Percentiles rank a stretch among this genome's conserved stretches.
phyloP scores from a whole-genome alignment of 169 alveolate genomes.

The Eimeria praecox region DNA sequence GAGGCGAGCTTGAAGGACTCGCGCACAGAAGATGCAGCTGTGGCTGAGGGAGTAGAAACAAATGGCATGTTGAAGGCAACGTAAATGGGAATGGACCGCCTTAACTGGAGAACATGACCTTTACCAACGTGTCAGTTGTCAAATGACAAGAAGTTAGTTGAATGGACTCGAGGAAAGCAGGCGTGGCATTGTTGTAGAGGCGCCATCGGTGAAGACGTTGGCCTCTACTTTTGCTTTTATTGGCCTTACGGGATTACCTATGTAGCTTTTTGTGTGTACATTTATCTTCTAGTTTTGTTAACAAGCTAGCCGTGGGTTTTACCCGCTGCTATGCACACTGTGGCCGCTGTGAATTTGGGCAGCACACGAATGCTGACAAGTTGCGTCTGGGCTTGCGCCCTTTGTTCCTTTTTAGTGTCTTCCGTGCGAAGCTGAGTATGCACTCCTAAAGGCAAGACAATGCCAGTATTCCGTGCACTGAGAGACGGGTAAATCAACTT shows the following conservation, averaged over 20 bases:
- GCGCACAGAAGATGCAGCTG: neutral
- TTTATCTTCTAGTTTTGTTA: neutral
- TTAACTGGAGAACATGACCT: neutral
- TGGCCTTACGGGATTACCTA: neutral
- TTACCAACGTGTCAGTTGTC: neutral
- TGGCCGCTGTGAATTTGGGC: neutral
- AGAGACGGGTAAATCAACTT: neutral
- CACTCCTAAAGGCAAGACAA: neutral
- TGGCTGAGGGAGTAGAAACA: conserved; percentile 36
- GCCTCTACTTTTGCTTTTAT: neutral
- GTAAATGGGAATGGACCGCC: neutral
- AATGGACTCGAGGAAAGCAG: neutral
- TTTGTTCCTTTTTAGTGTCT: neutral
- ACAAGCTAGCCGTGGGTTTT: neutral
- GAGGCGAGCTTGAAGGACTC: neutral
- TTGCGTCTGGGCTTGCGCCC: neutral
- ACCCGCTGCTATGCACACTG: neutral
- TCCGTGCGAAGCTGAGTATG: neutral
- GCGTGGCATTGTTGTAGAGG: neutral
- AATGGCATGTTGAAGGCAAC: conserved; percentile 6
- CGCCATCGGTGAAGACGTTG: neutral
- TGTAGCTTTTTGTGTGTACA: neutral
- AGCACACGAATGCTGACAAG: neutral
- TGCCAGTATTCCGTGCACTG: neutral
- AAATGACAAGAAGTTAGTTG: neutral